Base-by-base conservation (phyloP, 129 eudicot genomes). In the Lactuca sativa region DNA sequence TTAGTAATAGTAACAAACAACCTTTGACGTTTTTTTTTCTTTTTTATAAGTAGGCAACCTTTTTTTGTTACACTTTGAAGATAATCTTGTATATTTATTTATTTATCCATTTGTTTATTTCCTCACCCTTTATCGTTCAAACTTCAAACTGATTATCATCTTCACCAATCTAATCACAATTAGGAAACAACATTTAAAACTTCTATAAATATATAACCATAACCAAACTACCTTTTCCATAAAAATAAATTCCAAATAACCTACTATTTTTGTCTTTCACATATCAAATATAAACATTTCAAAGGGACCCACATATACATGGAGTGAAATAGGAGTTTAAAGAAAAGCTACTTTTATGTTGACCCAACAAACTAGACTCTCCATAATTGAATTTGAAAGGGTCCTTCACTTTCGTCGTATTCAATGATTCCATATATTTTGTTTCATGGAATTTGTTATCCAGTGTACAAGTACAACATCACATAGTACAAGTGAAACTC, bases 341-440 rank as follows among this genome's bases (percentile, higher is more conserved):
- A 59, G 17, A 67, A 71, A 69, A 76, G 52, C 80, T n/a, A 60
- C 70, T 61, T 66, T 60, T 9, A 76, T 0, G 30, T 25, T 25
- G 30, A 25, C 56, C 53, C 53, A 18, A 56, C 17, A n/a, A 55
- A 55, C 51, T 40, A 40, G 44, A 64, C 38, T 44, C 38, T 44
- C 65, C 63, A 69, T 62, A 69, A 69, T 77, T 58, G 12, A 61
- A 37, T 17, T 77, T 58, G 12, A 61, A 37, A 30, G 72, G 72
- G 52, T 56, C 66, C 58, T 64, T 17, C 58, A 14, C 36, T 15
- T 63, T 40, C 62, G 59, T 55, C 63, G 53, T 58, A 62, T 62
- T 77, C 76, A 77, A 77, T 69, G 13, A 61, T 76, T 76, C 44
- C 75, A 54, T 68, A 34, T 76, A 56, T 21, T 30, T 40, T 76